phyloP scores from a whole-genome alignment of 257 asterid species.

The Coffea eugenioides region DNA sequence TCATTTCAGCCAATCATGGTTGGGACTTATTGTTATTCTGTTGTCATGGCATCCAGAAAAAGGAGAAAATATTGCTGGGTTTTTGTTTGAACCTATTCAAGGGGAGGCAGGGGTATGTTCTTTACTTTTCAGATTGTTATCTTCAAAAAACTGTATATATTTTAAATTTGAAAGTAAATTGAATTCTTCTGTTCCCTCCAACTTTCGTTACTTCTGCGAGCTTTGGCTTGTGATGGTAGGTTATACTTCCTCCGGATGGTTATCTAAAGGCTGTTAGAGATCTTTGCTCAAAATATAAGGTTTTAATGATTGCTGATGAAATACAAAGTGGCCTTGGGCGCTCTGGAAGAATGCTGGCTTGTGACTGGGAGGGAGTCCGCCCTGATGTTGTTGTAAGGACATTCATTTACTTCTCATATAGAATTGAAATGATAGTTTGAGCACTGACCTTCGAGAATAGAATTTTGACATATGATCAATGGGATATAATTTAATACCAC shows the following conservation, averaged over 20 bases:
- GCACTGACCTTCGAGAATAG: background rate
- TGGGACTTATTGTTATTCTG: conserved; percentile 14
- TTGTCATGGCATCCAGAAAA: conserved; percentile 60
- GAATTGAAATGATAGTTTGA: background rate
- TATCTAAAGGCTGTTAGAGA: conserved; percentile 76
- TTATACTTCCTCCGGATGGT: conserved; percentile 90
- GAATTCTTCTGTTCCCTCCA: background rate
- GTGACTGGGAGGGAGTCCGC: conserved; percentile 89
- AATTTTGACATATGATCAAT: background rate
- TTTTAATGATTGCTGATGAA: conserved; percentile 95
- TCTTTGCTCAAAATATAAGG: conserved; percentile 79
- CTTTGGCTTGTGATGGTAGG: conserved; percentile 38
- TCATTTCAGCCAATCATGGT: background rate
- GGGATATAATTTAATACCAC: background rate
- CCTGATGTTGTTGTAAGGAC: conserved; percentile 89
- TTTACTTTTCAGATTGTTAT: conserved; percentile 8
- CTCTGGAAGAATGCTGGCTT: conserved; percentile 83
- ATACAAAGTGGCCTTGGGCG: conserved; percentile 98
- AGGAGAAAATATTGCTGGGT: conserved; percentile 88
- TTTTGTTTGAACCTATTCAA: conserved; percentile 96
- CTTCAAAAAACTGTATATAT: background rate
- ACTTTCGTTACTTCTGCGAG: background rate
- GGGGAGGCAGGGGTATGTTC: conserved; percentile 99
- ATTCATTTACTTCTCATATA: conserved; percentile 14
- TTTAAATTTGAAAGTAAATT: background rate